Percentiles rank a stretch among this genome's conserved stretches.
Evolutionary conservation across 2,329 filamentous ascomycete genomes (phyloP).

Genomic region (Stylonectria norvegica): DNA sequence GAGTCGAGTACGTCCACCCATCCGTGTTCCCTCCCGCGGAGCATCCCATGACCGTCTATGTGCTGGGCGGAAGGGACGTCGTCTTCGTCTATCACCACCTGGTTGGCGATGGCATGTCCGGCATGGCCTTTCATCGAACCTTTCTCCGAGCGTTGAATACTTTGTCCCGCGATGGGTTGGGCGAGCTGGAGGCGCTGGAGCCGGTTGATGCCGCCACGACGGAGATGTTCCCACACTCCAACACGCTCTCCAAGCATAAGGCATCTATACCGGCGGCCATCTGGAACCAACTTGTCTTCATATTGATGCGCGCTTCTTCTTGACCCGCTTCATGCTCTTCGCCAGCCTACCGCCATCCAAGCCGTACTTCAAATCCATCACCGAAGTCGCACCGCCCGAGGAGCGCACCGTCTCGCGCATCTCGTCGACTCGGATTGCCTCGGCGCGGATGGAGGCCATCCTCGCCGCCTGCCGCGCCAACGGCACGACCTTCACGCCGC

Average conservation of each 20-base stretch:
- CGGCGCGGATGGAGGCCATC: slow-evolving; percentile 5
- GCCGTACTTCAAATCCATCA: slow-evolving; percentile 9
- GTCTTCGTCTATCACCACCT: slow-evolving; percentile 19
- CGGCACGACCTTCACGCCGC: slow-evolving; percentile 21
- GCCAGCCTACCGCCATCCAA: slow-evolving; percentile 5
- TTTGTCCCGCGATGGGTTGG: not conserved
- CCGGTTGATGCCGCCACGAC: not conserved
- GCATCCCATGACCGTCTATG: slow-evolving; percentile 10
- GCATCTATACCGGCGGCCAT: slow-evolving; percentile 1
- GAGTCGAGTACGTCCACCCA: too few relatives aligned
- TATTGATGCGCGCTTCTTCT: too few relatives aligned
- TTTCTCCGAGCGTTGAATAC: slow-evolving; percentile 13
- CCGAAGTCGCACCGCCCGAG: slow-evolving; percentile 4
- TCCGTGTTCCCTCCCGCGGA: too few relatives aligned
- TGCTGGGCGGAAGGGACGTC: slow-evolving; percentile 10
- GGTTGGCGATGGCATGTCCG: slow-evolving; percentile 14
- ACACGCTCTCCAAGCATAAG: slow-evolving; percentile 1
- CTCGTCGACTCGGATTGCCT: slow-evolving; percentile 8
- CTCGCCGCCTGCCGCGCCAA: slow-evolving; percentile 17
- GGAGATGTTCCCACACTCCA: not conserved
- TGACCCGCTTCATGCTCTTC: slow-evolving; percentile 8
- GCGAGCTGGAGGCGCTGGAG: slow-evolving; percentile 1
- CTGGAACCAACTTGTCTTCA: not conserved
- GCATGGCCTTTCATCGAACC: slow-evolving; percentile 9
- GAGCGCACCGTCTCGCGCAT: slow-evolving; percentile 11